Evolutionary conservation across 768 basidiomycete species (phyloP), one percentile per base, ranked within the genome.

Genomic region (Trametes villosa): DNA sequence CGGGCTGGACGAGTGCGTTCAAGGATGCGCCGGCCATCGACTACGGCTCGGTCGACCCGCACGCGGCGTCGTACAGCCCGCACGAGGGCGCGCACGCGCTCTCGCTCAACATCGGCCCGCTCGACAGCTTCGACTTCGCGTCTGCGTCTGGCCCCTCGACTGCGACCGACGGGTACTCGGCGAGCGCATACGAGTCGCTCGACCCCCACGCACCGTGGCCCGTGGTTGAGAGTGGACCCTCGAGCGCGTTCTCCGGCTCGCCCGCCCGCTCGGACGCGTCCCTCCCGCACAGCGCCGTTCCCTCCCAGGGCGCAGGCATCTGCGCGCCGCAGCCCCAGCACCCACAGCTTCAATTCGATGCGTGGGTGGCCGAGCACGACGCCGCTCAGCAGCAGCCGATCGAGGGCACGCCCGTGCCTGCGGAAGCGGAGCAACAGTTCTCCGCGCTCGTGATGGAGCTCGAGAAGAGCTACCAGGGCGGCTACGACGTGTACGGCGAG

Each of bases 321-420:
- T 53, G 53, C 41, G 67, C 67, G 38, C 67, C 62, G 31, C 63
- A 67, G 66, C 66, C 66, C 26, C 60, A 67, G 49, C 64, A 65
- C 44, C 40, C 64, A 33, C 62, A 59, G 27, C 18, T 57, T 34
- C 46, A 50, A 41, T 59, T 60, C 52, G 57, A 64, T 36, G 34
- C 49, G 4, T 62, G 60, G 60, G 27, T 33, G 27, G 60, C 49
- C 40, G 44, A 27, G 40, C 17, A 12, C 53, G 20, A n/a, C 4
- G 13, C 27, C 29, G 17, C 11, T 29, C 38, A 48, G 18, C 22
- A 4, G 46, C 17, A 41, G 38, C 47, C 34, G 4, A 38, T 49
- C 46, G 46, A 48, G 11, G 26, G 5, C 46, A 13, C 46, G 46
- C 46, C 29, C 7, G 17, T n/a, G 46, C 29, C 29, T 29, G 27